phyloP scores from a whole-genome alignment of 306 rosid genomes.

The Calophaca sinica region DNA sequence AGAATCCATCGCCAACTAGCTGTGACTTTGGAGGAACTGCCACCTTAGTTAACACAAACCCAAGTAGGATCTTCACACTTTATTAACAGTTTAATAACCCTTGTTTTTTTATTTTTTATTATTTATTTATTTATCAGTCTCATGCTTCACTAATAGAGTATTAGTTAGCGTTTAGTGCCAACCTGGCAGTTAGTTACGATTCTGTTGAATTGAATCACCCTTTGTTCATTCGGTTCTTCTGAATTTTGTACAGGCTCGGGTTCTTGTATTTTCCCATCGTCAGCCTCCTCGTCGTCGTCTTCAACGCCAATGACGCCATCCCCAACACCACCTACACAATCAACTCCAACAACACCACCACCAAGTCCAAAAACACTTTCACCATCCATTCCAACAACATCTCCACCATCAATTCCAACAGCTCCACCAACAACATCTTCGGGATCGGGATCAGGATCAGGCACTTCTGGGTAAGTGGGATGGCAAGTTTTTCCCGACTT shows the following conservation, averaged over 20 bases:
- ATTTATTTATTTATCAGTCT: background rate
- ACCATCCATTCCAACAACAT: slow-evolving; percentile 42
- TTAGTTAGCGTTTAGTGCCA: too few species aligned
- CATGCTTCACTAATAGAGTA: background rate
- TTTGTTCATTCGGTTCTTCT: background rate
- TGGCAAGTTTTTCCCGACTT: background rate
- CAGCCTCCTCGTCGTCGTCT: slow-evolving; percentile 57
- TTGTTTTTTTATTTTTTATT: too few species aligned
- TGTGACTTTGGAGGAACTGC: slow-evolving; percentile 96
- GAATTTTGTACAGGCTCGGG: slow-evolving; percentile 63
- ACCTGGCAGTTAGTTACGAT: too few species aligned
- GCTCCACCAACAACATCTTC: slow-evolving; percentile 50
- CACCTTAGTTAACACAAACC: slow-evolving; percentile 68
- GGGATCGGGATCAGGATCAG: slow-evolving; percentile 54
- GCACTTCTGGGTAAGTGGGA: slow-evolving; percentile 59
- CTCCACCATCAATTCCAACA: slow-evolving; percentile 35
- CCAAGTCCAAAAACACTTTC: slow-evolving; percentile 36
- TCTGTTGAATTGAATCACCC: too few species aligned
- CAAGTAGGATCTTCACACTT: slow-evolving; percentile 67
- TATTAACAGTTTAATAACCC: background rate
- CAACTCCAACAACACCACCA: slow-evolving; percentile 41
- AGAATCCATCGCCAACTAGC: slow-evolving; percentile 81
- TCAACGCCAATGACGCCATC: slow-evolving; percentile 45
- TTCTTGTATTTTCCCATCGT: slow-evolving; percentile 68
- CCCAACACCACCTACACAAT: slow-evolving; percentile 49